Evolutionary conservation across 106 monocot genomes (phyloP), one percentile per base, ranked within the genome.

Genomic region (Dendrobium chrysotoxum): DNA sequence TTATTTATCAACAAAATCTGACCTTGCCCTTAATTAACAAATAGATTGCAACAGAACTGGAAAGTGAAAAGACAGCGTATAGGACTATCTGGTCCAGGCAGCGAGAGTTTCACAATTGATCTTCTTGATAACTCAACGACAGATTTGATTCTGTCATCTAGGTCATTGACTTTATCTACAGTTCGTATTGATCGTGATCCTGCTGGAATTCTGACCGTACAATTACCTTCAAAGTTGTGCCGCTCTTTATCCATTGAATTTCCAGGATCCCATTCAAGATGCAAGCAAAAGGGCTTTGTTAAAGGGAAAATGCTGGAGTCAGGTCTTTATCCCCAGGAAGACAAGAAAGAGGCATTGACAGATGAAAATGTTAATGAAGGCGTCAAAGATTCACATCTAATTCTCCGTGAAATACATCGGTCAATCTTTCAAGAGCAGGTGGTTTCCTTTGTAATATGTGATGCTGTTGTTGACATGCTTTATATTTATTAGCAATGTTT

Each of bases 31-130:
- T 78, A n/a, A 72, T 77, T 28, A 76, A 23, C 25, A 76, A 25
- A 82, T 86, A 99, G 98, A 80, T 77, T 99, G 82, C 98, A 99
- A 86, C 89, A 93, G 77, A 95, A 99, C 77, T 99, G 98, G 98
- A 99, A 99, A 84, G 92, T 99, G 18, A 99, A 99, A 77, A 89
- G 98, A 55, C 97, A 92, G 25, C 98, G 95, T 73, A 28, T 87
- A 26, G 79, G 71, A 38, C 67, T 75, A 47, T 53, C 80, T 85
- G 91, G 81, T 81, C 87, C 96, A 58, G 85, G 91, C 64, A 95
- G 83, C 80, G 98, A 99, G 70, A 85, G 86, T 47, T 99, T 95
- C 80, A 85, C 80, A 40, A 86, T 99, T 83, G 98, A 99, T 88
- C 84, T 99, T 44, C 80, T 87, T n/a, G 92, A 95, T 72, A 90